phyloP scores from a whole-genome alignment of 129 eudicot genomes.

The Flaveria bidentis region DNA sequence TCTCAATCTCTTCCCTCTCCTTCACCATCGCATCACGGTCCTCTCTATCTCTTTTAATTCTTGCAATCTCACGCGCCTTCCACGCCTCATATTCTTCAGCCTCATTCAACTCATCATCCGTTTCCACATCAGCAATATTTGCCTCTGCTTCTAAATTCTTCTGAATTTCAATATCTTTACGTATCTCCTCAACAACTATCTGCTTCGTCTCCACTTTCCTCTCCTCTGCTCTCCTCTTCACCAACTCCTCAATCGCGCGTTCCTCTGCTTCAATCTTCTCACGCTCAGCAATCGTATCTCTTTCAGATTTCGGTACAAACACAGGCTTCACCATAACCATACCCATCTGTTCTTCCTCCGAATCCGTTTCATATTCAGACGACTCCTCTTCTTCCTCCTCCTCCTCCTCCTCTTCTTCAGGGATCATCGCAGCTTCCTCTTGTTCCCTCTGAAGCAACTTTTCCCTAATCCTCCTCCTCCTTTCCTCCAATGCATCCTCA shows the following conservation, averaged over 20 bases:
- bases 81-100: constrained; percentile 95
- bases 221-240: constrained; percentile 65
- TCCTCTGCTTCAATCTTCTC: constrained; percentile 86
- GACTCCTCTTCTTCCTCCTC: constrained; percentile 81
- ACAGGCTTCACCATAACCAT: constrained; percentile 90
- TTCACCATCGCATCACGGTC: constrained; percentile 85
- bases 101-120: constrained; percentile 87
- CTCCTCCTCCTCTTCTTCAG: constrained; percentile 69
- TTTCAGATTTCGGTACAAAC: constrained; percentile 83
- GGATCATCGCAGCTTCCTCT: constrained; percentile 61
- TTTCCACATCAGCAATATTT: constrained; percentile 77
- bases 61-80: constrained; percentile 86
- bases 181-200: constrained; percentile 80
- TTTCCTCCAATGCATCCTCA: constrained; percentile 81
- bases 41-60: constrained; percentile 93
- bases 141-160: constrained; percentile 73
- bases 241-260: constrained; percentile 64
- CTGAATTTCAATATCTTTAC: constrained; percentile 67
- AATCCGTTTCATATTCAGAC: constrained; percentile 91
- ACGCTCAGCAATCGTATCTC: constrained; percentile 94
- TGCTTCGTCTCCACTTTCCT: constrained; percentile 77
- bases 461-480: constrained; percentile 85
- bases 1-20: constrained; percentile 94
- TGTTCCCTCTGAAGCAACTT: constrained; percentile 64
- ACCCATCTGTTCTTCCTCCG: constrained; percentile 73